A percentile compares a stretch with the other conserved stretches of the same genome.
phyloP scores from a whole-genome alignment of 768 basidiomycete genomes.

The Rhodotorula babjevae region DNA sequence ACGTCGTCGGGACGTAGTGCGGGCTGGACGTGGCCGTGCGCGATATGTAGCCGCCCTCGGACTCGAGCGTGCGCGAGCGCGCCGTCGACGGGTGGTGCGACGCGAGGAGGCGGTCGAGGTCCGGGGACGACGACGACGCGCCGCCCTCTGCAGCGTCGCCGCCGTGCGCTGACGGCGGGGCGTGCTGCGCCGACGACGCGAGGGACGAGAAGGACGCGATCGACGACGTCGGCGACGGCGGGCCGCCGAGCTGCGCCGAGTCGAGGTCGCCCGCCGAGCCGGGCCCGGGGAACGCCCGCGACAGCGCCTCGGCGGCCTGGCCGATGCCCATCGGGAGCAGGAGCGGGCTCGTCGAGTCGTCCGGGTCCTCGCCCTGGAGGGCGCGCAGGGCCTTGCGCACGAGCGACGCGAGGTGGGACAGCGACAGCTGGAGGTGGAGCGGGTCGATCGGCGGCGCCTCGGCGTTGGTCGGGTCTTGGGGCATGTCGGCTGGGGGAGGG shows the following conservation, averaged over 20 bases:
- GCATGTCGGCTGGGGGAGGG: constrained; percentile 41
- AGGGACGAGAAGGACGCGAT: constrained; percentile 6
- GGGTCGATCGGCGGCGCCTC: constrained; percentile 19
- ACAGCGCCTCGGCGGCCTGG: background rate
- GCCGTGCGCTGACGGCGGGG: background rate
- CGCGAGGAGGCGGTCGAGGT: constrained; percentile 20
- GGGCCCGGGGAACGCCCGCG: background rate
- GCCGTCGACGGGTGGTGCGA: constrained; percentile 25
- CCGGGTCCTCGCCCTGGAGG: constrained; percentile 42
- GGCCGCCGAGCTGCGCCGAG: background rate
- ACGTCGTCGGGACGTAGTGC: constrained; percentile 35
- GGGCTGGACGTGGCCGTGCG: constrained; percentile 1
- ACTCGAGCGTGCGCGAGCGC: constrained; percentile 10
- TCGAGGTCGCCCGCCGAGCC: background rate
- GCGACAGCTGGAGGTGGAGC: constrained; percentile 30
- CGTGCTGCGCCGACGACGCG: background rate
- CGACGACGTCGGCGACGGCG: background rate
- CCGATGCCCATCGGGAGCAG: constrained; percentile 6
- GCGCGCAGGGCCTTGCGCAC: constrained; percentile 41
- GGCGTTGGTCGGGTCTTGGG: constrained; percentile 3
- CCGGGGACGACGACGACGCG: background rate
- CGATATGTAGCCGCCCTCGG: constrained; percentile 33
- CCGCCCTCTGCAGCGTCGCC: too few relatives aligned
- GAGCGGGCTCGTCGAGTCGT: constrained; percentile 21
- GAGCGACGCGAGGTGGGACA: constrained; percentile 38